Percentiles rank a stretch among this genome's conserved stretches.
Conservation (phyloP, 164 flowering plant genomes). For the Umbellularia californica region DNA sequence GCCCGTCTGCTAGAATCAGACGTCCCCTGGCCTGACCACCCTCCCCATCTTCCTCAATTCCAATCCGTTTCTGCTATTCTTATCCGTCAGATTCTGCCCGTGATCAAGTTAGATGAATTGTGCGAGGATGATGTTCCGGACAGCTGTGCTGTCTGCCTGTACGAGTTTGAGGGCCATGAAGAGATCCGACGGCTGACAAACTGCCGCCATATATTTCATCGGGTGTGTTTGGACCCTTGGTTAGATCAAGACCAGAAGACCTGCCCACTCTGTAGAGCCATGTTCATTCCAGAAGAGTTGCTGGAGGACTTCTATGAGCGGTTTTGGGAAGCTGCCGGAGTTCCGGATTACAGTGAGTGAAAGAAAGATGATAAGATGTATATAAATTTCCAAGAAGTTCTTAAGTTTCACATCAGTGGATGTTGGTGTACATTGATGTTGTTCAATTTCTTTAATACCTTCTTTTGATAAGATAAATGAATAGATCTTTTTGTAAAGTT, state of each 20-base stretch:
- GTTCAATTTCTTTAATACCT: no score
- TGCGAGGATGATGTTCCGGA: constrained; percentile 29
- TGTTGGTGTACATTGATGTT: not conserved
- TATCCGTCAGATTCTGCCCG: constrained; percentile 76
- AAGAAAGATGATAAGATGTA: not conserved
- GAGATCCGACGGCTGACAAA: constrained; percentile 71
- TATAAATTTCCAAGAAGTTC: not conserved
- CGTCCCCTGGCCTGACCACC: constrained; percentile 18
- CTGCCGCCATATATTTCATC: constrained; percentile 78
- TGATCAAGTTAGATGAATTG: constrained; percentile 46
- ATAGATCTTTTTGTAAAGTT: no score
- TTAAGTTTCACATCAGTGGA: not conserved
- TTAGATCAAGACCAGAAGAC: constrained; percentile 87
- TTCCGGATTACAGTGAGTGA: constrained; percentile 43
- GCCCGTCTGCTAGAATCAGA: constrained; percentile 62
- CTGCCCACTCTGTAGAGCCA: constrained; percentile 81
- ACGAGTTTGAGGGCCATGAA: constrained; percentile 59
- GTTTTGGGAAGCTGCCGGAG: constrained; percentile 70
- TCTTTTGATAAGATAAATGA: no score
- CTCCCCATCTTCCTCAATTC: constrained; percentile 26
- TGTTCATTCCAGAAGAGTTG: constrained; percentile 52
- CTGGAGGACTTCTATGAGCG: constrained; percentile 59
- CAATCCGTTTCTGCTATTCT: constrained; percentile 56
- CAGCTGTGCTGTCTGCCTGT: constrained; percentile 82
- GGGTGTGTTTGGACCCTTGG: constrained; percentile 82